These are phyloP conservation scores for Serendipita sp. DNA, from an alignment of 768 basidiomycete genomes.

Conservation along the genomic window DNA sequence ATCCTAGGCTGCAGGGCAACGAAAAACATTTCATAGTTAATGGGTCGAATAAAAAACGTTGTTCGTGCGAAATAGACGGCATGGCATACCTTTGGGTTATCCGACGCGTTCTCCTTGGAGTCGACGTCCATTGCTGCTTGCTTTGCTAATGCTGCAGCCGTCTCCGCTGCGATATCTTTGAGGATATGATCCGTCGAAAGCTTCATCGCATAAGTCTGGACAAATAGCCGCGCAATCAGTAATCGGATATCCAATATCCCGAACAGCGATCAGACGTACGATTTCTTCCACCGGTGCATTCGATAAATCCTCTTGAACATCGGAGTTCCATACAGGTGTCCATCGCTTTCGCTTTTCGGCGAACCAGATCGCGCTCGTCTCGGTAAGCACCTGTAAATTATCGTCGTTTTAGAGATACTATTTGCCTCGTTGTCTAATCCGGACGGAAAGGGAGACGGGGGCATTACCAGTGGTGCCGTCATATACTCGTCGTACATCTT, in stretches of 20 bases:
- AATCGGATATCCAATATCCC: neutral
- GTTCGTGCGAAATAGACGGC: neutral
- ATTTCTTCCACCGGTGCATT: slow-evolving; percentile 27
- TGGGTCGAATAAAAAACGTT: too few relatives aligned
- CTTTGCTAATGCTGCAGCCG: neutral
- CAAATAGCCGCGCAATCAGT: neutral
- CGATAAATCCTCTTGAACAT: slow-evolving; percentile 59
- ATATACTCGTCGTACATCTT: slow-evolving; percentile 93
- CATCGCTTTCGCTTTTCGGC: slow-evolving; percentile 48
- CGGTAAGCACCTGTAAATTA: slow-evolving; percentile 67
- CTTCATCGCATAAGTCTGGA: slow-evolving; percentile 76
- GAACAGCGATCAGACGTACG: slow-evolving; percentile 21
- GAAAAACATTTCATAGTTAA: too few relatives aligned
- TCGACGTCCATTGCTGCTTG: neutral
- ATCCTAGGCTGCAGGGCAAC: neutral
- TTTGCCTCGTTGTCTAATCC: neutral
- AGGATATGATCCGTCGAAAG: slow-evolving; percentile 71
- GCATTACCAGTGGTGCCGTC: slow-evolving; percentile 70
- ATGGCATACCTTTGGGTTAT: neutral
- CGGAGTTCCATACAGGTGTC: slow-evolving; percentile 31
- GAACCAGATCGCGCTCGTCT: slow-evolving; percentile 85
- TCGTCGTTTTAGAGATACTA: neutral
- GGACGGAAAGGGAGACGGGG: neutral
- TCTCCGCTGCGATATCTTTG: neutral
- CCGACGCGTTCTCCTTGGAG: neutral